Evolutionary conservation across 495 filamentous ascomycete genomes (phyloP).

Genomic region (Massariosphaeria phaeospora): DNA sequence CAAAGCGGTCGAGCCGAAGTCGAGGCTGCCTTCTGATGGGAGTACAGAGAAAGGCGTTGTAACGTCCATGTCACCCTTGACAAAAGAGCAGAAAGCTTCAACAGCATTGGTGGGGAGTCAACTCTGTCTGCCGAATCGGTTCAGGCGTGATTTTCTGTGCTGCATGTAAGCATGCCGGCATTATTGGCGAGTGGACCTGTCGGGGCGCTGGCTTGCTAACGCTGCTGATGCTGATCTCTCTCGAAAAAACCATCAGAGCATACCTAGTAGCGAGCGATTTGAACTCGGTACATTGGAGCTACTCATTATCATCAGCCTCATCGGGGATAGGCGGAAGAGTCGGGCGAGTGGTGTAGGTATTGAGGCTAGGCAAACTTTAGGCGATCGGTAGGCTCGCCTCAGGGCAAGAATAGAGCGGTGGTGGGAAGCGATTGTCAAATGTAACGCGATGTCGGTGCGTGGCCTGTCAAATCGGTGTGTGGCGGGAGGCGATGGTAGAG

Average conservation of each 20-base stretch:
- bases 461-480: constrained; percentile 1
- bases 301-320: constrained; percentile 4
- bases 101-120: neutral
- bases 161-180: constrained; percentile 6
- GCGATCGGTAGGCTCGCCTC: neutral
- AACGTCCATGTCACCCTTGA: neutral
- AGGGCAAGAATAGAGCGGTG: constrained; percentile 25
- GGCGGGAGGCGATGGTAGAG: constrained; percentile 8
- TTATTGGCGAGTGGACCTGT: constrained; percentile 1
- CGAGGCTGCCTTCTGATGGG: too few species aligned
- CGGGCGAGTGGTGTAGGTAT: neutral
- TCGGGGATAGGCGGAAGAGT: neutral
- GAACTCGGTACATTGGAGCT: neutral
- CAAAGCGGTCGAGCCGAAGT: too few species aligned
- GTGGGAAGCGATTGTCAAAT: constrained; percentile 8
- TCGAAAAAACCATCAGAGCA: neutral
- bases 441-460: neutral
- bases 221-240: neutral
- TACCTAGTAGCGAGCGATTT: neutral
- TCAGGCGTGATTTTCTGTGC: neutral
- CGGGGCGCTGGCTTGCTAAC: neutral
- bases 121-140: neutral
- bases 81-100: neutral
- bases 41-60: too few species aligned
- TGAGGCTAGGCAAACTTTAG: neutral